Evolutionary conservation across 2,329 filamentous ascomycete species (phyloP), one percentile per base, ranked within the genome.

Genomic region (Aspergillus hiratsukae): DNA sequence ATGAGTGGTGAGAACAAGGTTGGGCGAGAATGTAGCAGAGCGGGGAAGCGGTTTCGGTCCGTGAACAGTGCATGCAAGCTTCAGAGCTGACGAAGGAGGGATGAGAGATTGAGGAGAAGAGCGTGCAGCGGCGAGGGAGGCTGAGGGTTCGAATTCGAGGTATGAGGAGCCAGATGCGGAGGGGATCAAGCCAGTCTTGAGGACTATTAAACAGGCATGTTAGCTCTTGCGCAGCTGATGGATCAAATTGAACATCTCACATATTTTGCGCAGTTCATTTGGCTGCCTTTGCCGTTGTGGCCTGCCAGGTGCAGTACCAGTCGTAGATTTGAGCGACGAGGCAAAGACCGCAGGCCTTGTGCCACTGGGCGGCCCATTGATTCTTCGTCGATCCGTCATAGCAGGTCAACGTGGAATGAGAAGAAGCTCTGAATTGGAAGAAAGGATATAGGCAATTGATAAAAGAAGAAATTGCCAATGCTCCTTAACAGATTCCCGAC

Each of bases 141-240:
- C 72, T 11, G 81, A 76, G 8, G 82, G 79, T 70, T 86, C 70
- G 63, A 78, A 71, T 73, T 80, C 72, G 57, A 77, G 67, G 62
- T 78, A 99, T 54, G 94, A 91, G 19, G 92, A 97, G 14, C 94
- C 94, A 50, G 91, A 94, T 11, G 94, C 94, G 14, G 93, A 95
- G 19, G 94, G 93, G 0, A 94, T 92, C 4, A 97, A 84, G 25
- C 91, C 91, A 8, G 93, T 97, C 73, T 94, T 91, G 48, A 97
- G 80, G 72, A 93, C 91, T 96, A 61, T 19, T 23, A 28, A 10
- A 66, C 50, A 52, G 51, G 48, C 63, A 51, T 21, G 48, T 73
- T 60, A 65, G 60, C 49, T 54, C 21, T 6, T 7, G 21, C 41
- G 27, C 6, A 29, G 21, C 4, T 7, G 9, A 19, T 11, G 17